These are phyloP conservation scores for Bipolaris sorokiniana DNA, from an alignment of 2,329 filamentous ascomycete genomes.

Conservation along the genomic window DNA sequence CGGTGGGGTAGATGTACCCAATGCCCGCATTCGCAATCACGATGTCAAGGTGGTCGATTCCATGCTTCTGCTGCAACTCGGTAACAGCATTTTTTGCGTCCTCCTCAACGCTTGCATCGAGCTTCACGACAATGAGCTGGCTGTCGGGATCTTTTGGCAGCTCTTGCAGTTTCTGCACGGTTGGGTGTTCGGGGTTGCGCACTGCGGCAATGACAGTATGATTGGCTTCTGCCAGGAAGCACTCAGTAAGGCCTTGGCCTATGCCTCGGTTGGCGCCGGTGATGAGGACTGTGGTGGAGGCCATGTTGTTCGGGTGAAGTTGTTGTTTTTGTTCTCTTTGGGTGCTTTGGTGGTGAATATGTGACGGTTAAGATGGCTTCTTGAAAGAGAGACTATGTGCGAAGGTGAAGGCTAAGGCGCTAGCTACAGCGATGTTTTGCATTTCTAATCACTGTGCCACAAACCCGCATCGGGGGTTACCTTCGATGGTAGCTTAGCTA, in stretches of 20 bases:
- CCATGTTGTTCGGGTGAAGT: not conserved
- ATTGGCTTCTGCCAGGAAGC: slow-evolving; percentile 3
- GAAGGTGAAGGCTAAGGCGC: not conserved
- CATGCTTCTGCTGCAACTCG: slow-evolving; percentile 11
- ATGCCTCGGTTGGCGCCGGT: slow-evolving; percentile 4
- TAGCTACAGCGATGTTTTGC: not conserved
- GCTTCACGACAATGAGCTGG: slow-evolving; percentile 15
- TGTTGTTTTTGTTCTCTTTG: not conserved
- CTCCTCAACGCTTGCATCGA: slow-evolving; percentile 17
- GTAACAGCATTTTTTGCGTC: slow-evolving; percentile 8
- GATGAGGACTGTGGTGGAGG: slow-evolving; percentile 2
- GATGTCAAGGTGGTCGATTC: slow-evolving; percentile 18
- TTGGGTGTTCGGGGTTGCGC: slow-evolving; percentile 38
- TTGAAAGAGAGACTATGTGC: not conserved
- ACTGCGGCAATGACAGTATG: slow-evolving; percentile 51
- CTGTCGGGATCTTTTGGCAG: slow-evolving; percentile 21
- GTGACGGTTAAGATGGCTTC: not conserved
- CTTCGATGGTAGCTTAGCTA: no score
- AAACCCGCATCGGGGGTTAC: not conserved
- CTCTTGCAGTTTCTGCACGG: slow-evolving; percentile 30
- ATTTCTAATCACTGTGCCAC: not conserved
- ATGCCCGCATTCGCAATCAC: slow-evolving; percentile 17
- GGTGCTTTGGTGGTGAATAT: not conserved
- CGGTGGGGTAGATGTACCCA: slow-evolving; percentile 5
- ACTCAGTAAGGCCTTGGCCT: slow-evolving; percentile 2